These are phyloP conservation scores for Perilla frutescens DNA, from an alignment of 257 asterid genomes.

Conservation along the genomic window DNA sequence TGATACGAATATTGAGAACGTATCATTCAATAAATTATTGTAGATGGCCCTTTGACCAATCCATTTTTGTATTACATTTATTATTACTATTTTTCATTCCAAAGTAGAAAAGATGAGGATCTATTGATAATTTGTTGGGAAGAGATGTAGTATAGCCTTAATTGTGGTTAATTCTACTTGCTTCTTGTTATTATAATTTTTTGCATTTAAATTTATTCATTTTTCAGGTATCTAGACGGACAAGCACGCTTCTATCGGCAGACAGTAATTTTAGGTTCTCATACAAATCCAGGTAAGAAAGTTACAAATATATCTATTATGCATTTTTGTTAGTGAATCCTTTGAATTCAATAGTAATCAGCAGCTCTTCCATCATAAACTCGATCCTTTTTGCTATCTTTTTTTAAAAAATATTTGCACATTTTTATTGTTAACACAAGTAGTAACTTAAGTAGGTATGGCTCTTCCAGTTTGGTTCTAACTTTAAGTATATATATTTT, in stretches of 20 bases:
- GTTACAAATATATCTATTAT: slow-evolving; percentile 11
- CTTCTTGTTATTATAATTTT: slow-evolving; percentile 21
- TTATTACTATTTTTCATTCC: not conserved
- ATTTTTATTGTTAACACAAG: slow-evolving; percentile 17
- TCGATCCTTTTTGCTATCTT: not conserved
- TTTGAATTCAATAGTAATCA: slow-evolving; percentile 7
- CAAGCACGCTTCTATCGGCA: slow-evolving; percentile 93
- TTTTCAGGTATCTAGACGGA: slow-evolving; percentile 79
- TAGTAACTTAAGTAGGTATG: not conserved
- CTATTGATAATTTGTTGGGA: slow-evolving; percentile 10
- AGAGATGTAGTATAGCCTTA: slow-evolving; percentile 14
- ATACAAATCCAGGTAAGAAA: slow-evolving; percentile 81
- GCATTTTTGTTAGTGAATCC: slow-evolving; percentile 4
- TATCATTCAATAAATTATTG: not conserved
- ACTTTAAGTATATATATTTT: slow-evolving; percentile 25
- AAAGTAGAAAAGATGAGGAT: slow-evolving; percentile 15
- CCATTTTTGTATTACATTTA: slow-evolving; percentile 3
- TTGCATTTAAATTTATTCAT: slow-evolving; percentile 30
- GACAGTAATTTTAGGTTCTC: slow-evolving; percentile 81
- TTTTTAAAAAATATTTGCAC: not conserved
- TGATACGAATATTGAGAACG: not conserved
- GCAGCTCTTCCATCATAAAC: not conserved
- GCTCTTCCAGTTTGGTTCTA: slow-evolving; percentile 27
- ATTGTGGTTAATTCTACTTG: slow-evolving; percentile 23
- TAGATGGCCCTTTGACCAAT: not conserved